Evolutionary conservation across 2,329 filamentous ascomycete genomes (phyloP).

Genomic region (Paracamarosporium sp.): DNA sequence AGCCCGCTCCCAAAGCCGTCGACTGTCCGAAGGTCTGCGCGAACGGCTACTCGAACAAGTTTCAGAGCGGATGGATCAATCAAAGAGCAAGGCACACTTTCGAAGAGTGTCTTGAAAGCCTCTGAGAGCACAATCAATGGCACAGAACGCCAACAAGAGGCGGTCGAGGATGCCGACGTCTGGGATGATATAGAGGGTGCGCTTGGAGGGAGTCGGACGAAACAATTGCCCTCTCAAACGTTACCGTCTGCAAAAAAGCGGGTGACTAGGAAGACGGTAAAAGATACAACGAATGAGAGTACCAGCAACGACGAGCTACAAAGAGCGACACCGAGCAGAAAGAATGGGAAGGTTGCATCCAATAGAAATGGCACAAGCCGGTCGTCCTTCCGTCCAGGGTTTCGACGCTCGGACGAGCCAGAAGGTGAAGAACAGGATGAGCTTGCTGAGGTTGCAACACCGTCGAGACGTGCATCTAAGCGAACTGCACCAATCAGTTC

Average conservation of each 20-base stretch:
- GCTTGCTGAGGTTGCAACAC: constrained; percentile 17
- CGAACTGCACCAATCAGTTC: constrained; percentile 14
- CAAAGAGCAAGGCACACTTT: constrained; percentile 11
- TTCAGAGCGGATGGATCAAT: constrained; percentile 19
- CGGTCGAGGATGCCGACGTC: constrained; percentile 36
- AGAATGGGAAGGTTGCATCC: constrained; percentile 17
- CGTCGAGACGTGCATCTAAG: constrained; percentile 18
- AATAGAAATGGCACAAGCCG: constrained; percentile 25
- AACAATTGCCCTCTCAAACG: neutral
- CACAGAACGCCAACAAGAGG: constrained; percentile 9
- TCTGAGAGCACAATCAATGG: neutral
- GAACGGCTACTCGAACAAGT: constrained; percentile 23
- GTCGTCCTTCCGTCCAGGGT: constrained; percentile 20
- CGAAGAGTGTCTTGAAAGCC: constrained; percentile 18
- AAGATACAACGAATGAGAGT: constrained; percentile 1
- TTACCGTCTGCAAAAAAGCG: constrained; percentile 15
- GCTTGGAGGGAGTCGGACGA: constrained; percentile 32
- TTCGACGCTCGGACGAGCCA: constrained; percentile 10
- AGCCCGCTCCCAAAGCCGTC: constrained; percentile 28
- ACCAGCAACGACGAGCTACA: constrained; percentile 20
- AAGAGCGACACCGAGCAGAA: constrained; percentile 25
- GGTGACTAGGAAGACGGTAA: neutral
- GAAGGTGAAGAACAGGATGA: constrained; percentile 28
- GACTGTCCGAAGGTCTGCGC: constrained; percentile 26
- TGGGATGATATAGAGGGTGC: constrained; percentile 55